Conservation (phyloP, 1,284 basidiomycete genomes). For the Cutaneotrichosporon mucoides region DNA sequence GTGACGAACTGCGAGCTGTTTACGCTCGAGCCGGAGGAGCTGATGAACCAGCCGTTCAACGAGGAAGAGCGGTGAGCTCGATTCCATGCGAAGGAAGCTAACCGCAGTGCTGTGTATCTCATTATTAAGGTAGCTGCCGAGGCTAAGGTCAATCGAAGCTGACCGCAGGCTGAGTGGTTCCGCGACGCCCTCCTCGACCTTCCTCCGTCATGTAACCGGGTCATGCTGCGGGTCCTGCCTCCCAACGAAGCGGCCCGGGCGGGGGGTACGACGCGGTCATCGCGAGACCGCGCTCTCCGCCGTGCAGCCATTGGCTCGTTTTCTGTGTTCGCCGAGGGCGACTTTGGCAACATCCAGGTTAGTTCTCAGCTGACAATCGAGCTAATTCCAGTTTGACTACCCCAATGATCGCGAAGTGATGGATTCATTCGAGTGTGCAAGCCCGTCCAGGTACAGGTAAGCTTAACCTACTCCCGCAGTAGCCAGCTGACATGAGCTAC, state of each 20-base stretch:
- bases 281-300: neutral
- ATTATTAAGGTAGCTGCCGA: constrained; percentile 75
- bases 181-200: constrained; percentile 85
- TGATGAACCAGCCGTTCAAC: constrained; percentile 74
- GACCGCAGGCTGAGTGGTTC: constrained; percentile 74
- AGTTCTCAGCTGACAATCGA: constrained; percentile 12
- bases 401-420: constrained; percentile 84
- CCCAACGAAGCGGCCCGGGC: constrained; percentile 18
- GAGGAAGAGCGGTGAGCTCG: constrained; percentile 59
- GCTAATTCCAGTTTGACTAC: constrained; percentile 71
- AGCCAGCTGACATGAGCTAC: constrained; percentile 62
- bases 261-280: neutral
- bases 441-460: constrained; percentile 67
- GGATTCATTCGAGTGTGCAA: constrained; percentile 75
- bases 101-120: constrained; percentile 64
- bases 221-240: constrained; percentile 72
- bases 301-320: constrained; percentile 54
- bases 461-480: too few relatives aligned
- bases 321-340: constrained; percentile 69
- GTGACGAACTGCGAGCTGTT: constrained; percentile 83
- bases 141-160: too few relatives aligned
- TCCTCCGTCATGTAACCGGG: constrained; percentile 73
- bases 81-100: constrained; percentile 3
- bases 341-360: constrained; percentile 78
- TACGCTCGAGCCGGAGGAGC: constrained; percentile 77